Percentiles rank a stretch among this genome's conserved stretches.
Evolutionary conservation across 495 filamentous ascomycete genomes (phyloP).

Genomic region (Penicillium lividum): DNA sequence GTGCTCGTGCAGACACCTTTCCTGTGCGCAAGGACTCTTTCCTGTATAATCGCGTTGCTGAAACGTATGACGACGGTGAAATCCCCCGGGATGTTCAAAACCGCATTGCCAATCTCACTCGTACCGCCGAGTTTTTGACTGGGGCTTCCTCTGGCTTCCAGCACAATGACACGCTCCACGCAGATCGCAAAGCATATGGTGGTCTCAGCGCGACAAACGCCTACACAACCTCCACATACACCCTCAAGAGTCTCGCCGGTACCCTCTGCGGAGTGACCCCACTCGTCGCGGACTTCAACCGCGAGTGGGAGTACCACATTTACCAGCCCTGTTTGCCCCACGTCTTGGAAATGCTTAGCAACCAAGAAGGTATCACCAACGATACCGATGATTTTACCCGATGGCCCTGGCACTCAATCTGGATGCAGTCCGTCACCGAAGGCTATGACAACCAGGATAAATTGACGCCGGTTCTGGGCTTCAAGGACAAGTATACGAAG

Average conservation of each 20-base stretch:
- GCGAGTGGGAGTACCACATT: constrained; percentile 47
- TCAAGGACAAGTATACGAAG: constrained; percentile 39
- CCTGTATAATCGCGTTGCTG: constrained; percentile 41
- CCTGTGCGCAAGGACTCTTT: constrained; percentile 46
- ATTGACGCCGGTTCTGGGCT: constrained; percentile 44
- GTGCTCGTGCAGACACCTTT: constrained; percentile 51
- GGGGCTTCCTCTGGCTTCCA: constrained; percentile 43
- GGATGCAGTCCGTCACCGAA: constrained; percentile 52
- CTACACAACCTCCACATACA: constrained; percentile 48
- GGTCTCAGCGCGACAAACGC: constrained; percentile 47
- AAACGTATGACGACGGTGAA: constrained; percentile 30
- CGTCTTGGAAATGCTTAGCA: constrained; percentile 41
- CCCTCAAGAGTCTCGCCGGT: constrained; percentile 48
- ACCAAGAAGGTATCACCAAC: constrained; percentile 27
- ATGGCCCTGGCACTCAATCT: constrained; percentile 47
- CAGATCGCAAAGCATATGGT: constrained; percentile 35
- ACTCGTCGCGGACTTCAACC: constrained; percentile 51
- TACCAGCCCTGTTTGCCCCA: constrained; percentile 54
- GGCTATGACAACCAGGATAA: constrained; percentile 47
- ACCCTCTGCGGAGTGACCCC: constrained; percentile 51
- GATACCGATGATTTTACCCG: constrained; percentile 31
- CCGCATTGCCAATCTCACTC: constrained; percentile 42
- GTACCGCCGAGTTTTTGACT: constrained; percentile 44
- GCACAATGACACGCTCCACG: constrained; percentile 15
- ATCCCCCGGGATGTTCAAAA: constrained; percentile 31